These are phyloP conservation scores for Claviceps citrina DNA, from an alignment of 2,329 filamentous ascomycete genomes.

Conservation along the genomic window DNA sequence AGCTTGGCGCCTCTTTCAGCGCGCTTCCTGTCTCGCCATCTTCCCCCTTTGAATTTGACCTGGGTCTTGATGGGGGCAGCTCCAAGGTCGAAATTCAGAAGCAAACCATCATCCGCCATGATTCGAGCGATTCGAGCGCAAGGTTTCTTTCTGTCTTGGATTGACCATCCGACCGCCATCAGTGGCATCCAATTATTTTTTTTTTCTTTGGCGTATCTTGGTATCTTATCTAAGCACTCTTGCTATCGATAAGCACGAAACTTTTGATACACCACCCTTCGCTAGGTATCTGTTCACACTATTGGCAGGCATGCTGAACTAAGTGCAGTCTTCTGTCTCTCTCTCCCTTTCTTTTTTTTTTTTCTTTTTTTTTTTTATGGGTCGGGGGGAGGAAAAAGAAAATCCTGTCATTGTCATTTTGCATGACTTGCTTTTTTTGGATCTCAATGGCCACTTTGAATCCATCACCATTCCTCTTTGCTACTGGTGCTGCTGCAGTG, in stretches of 20 bases:
- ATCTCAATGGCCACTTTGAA: too few species aligned
- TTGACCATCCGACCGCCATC: neutral
- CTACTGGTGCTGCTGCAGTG: neutral
- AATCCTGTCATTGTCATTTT: too few species aligned
- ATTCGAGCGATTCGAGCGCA: neutral
- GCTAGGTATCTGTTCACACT: too few species aligned
- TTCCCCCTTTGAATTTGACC: constrained; percentile 69
- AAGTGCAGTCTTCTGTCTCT: too few species aligned
- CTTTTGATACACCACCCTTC: too few species aligned
- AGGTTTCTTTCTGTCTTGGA: neutral
- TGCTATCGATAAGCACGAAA: neutral
- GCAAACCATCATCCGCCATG: constrained; percentile 92
- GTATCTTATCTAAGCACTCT: neutral
- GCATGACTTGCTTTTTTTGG: too few species aligned
- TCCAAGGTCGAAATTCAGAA: constrained; percentile 76
- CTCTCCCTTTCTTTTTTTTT: too few species aligned
- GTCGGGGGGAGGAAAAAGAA: too few species aligned
- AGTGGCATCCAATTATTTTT: neutral
- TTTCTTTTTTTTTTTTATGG: too few species aligned
- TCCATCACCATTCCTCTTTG: too few species aligned
- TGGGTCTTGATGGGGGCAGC: constrained; percentile 48
- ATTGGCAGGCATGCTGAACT: too few species aligned
- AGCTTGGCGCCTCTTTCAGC: constrained; percentile 31
- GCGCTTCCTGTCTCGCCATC: constrained; percentile 76
- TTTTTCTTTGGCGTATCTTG: neutral